Evolutionary conservation across 1,139 yeast species (phyloP).

Genomic region (Scheffersomyces titani): DNA sequence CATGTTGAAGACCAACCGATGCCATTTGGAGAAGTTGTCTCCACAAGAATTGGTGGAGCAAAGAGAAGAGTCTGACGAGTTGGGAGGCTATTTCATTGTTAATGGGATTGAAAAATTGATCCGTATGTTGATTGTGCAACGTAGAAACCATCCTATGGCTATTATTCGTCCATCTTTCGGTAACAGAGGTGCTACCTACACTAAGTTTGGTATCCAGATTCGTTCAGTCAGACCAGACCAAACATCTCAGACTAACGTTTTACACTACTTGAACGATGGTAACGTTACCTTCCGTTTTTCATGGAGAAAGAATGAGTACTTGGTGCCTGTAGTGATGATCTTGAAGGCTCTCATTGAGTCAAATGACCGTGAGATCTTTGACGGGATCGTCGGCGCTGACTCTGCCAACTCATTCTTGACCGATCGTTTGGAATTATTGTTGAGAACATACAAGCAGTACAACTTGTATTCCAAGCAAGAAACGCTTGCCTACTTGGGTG

Average conservation of each 20-base stretch:
- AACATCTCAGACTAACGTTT: conserved; percentile 93
- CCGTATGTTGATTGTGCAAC: conserved; percentile 96
- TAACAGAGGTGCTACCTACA: conserved; percentile 89
- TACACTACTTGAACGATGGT: conserved; percentile 94
- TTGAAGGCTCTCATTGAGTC: conserved; percentile 88
- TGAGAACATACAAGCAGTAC: conserved; percentile 85
- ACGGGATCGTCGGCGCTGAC: conserved; percentile 92
- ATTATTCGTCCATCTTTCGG: conserved; percentile 92
- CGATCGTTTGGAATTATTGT: conserved; percentile 92
- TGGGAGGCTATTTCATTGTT: conserved; percentile 95
- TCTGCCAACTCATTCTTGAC: conserved; percentile 87
- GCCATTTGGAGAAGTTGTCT: conserved; percentile 81
- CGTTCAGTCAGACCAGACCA: conserved; percentile 96
- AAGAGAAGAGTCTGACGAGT: conserved; percentile 92
- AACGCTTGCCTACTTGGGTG: conserved; percentile 91
- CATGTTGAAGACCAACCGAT: conserved; percentile 87
- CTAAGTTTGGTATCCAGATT: conserved; percentile 90
- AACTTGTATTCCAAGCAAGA: conserved; percentile 78
- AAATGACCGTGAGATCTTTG: conserved; percentile 92
- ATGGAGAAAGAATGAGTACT: conserved; percentile 94
- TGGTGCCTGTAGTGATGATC: conserved; percentile 91
- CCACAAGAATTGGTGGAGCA: conserved; percentile 77
- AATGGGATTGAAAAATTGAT: conserved; percentile 96
- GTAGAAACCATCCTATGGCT: conserved; percentile 98
- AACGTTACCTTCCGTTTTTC: conserved; percentile 95